Base-by-base conservation (phyloP, 139 green algal species). In the Edaphochlamys debaryana region DNA sequence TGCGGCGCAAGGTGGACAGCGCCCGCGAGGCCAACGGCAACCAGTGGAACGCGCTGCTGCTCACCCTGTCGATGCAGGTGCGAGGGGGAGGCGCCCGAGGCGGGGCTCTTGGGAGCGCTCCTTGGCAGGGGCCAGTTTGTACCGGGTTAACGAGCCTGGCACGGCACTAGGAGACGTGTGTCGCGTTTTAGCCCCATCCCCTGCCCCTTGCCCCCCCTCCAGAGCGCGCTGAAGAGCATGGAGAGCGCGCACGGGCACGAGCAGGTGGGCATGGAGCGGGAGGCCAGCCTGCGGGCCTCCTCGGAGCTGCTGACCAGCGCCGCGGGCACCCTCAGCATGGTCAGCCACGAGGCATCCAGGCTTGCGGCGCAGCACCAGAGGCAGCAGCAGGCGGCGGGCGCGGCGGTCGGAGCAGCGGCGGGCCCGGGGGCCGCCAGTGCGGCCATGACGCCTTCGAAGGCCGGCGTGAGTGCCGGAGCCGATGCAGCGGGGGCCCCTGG, bases 211-310 rank as follows among this genome's bases (percentile, higher is more conserved):
- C n/a, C n/a, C n/a, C n/a, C n/a, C n/a, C n/a, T n/a, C 27, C 77
- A 83, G 77, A 75, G 63, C 64, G 77, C 77, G 23, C 77, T 83
- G 6, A 83, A 83, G 45, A 38, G 23, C 42, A 83, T 83, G 77
- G 77, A 83, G 77, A 74, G 63, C 63, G 77, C 64, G 32, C 67
- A 56, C 64, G 77, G 77, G 34, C 40, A 67, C 45, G 77, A 83
- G 77, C 77, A 83, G 63, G 42, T 23, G 42, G 42, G 64, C 45
- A 20, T 30, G n/a, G 77, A 83, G 48, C 45, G 77, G 15, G 75
- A 81, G 75, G 75, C 75, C 29, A 60, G 60, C 13, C 7, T 71
- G 40, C 75, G 75, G 27, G 17, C 5, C 40, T n/a, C 60, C 29
- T 27, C 36, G 30, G 60, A 72, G 60, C 75, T 81, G 50, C 75